Evolutionary conservation across 2,329 filamentous ascomycete species (phyloP).

Genomic region (Mycosphaerella sp.): DNA sequence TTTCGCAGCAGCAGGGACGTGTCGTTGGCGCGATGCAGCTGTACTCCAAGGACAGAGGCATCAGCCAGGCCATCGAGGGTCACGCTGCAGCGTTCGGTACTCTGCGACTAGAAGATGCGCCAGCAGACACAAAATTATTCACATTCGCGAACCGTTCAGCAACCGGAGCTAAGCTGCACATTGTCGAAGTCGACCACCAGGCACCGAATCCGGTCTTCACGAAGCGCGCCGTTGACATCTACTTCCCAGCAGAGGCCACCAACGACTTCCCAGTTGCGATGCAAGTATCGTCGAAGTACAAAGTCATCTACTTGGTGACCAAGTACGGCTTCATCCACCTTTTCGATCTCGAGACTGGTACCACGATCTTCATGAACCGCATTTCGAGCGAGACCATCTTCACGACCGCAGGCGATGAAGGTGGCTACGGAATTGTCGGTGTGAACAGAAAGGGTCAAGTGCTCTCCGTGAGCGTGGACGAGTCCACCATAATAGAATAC

Average conservation of each 20-base stretch:
- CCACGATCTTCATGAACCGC: conserved; percentile 98
- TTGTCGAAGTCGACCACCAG: conserved; percentile 94
- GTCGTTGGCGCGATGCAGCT: conserved; percentile 96
- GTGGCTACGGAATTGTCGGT: conserved; percentile 81
- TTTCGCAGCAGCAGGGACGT: conserved; percentile 85
- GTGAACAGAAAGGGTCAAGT: conserved; percentile 98
- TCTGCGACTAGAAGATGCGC: conserved; percentile 78
- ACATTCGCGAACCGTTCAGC: conserved; percentile 90
- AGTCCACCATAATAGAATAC: conserved; percentile 85
- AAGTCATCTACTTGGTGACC: conserved; percentile 92
- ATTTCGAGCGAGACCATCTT: conserved; percentile 99
- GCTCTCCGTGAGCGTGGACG: conserved; percentile 87
- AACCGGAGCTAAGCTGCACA: conserved; percentile 87
- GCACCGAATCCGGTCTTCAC: conserved; percentile 80
- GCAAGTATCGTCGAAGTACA: conserved; percentile 94
- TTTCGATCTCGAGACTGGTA: conserved; percentile 92
- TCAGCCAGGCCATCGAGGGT: conserved; percentile 96
- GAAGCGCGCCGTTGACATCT: conserved; percentile 97
- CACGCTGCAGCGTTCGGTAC: conserved; percentile 94
- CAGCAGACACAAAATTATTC: conserved; percentile 90
- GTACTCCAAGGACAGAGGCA: conserved; percentile 90
- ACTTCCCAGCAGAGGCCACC: conserved; percentile 90
- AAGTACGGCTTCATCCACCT: conserved; percentile 99
- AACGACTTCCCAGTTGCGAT: conserved; percentile 98
- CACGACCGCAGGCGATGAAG: conserved; percentile 76